A percentile compares a stretch with the other conserved stretches of the same genome.
Conservation (phyloP, 78 protist genomes). For the Planoprotostelium fungivorum region DNA sequence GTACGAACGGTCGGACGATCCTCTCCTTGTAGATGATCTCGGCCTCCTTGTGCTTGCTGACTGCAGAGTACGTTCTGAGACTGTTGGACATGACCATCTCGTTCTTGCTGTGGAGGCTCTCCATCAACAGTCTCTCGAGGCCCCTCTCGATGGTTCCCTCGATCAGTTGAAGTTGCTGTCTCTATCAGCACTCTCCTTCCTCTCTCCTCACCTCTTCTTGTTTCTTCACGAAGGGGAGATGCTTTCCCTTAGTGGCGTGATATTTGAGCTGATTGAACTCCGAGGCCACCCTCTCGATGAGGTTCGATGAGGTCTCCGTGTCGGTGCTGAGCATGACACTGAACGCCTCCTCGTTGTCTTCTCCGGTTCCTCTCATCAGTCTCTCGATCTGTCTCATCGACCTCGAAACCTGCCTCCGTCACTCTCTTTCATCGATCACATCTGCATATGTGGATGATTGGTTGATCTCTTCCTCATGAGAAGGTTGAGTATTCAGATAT, state of each 20-base stretch:
- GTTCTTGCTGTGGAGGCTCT: neutral
- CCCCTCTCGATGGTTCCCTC: neutral
- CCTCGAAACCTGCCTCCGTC: neutral
- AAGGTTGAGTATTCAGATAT: neutral
- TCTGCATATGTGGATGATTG: too few relatives aligned
- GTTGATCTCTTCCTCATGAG: neutral
- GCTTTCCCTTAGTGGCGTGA: neutral
- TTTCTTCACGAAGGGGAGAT: neutral
- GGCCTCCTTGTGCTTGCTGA: neutral
- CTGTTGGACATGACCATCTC: neutral
- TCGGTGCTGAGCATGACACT: neutral
- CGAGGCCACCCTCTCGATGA: slow-evolving; percentile 23
- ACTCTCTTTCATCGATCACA: too few relatives aligned
- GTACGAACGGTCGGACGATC: neutral
- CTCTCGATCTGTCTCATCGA: neutral
- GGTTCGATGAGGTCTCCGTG: neutral
- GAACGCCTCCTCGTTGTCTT: neutral
- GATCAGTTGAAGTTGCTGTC: neutral
- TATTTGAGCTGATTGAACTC: slow-evolving; percentile 34
- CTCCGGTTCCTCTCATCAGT: neutral
- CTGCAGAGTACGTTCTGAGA: neutral
- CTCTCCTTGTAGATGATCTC: neutral
- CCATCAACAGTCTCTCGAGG: neutral
- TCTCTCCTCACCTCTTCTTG: neutral
- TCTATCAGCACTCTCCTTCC: too few relatives aligned